Conservation (phyloP, 495 filamentous ascomycete species). For the Tuber umbilicatum region DNA sequence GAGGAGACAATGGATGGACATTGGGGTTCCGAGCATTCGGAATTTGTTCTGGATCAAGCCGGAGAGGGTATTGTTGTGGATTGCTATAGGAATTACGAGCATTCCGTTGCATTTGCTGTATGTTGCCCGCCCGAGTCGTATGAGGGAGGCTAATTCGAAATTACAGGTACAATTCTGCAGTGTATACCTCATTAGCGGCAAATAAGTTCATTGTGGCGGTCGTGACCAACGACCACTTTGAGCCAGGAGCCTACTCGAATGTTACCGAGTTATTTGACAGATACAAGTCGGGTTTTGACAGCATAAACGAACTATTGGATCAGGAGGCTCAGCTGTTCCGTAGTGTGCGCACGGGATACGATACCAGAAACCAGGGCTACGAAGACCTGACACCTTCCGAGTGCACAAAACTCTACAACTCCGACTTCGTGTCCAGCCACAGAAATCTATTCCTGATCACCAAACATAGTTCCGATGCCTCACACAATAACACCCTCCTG, state of each 20-base stretch:
- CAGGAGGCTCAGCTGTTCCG: neutral
- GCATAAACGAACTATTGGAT: neutral
- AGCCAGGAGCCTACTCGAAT: neutral
- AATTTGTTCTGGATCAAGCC: constrained; percentile 7
- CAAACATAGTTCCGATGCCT: neutral
- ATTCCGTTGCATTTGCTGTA: constrained; percentile 12
- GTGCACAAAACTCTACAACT: neutral
- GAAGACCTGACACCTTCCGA: neutral
- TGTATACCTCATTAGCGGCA: constrained; percentile 29
- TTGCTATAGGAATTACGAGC: constrained; percentile 4
- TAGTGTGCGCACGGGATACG: neutral
- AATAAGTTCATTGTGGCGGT: neutral
- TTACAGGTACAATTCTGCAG: constrained; percentile 35
- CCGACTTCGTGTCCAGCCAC: neutral
- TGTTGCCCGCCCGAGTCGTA: neutral
- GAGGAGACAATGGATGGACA: constrained; percentile 12
- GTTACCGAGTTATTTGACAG: neutral
- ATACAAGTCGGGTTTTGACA: neutral
- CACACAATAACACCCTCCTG: neutral
- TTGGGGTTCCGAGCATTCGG: constrained; percentile 12
- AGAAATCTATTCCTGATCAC: neutral
- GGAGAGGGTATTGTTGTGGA: constrained; percentile 5
- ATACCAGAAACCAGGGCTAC: neutral
- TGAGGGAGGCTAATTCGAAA: neutral
- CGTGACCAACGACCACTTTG: constrained; percentile 2